Evolutionary conservation across 2,329 filamentous ascomycete genomes (phyloP).

Genomic region (Xylariomycetidae sp.): DNA sequence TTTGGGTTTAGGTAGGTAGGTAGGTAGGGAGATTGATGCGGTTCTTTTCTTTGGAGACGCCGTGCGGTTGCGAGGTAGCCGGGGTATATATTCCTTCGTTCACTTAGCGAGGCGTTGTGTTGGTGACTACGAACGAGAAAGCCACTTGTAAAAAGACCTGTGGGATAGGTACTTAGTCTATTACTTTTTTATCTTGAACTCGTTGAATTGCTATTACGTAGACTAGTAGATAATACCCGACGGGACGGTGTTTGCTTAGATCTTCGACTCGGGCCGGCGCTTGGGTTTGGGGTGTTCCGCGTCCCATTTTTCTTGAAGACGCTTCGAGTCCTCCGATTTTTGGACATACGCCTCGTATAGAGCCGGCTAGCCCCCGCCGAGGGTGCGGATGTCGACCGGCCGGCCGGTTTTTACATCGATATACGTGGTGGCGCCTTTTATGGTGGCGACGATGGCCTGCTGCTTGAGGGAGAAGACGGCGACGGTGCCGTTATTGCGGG

Average conservation of each 20-base stretch:
- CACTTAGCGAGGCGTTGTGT: too few relatives aligned
- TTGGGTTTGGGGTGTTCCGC: not conserved
- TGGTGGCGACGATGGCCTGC: slow-evolving; percentile 16
- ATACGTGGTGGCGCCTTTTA: slow-evolving; percentile 14
- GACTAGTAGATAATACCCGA: too few relatives aligned
- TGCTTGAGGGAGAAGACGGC: slow-evolving; percentile 16
- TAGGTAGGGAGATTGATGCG: too few relatives aligned
- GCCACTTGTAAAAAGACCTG: too few relatives aligned
- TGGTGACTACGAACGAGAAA: too few relatives aligned
- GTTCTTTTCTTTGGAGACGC: too few relatives aligned
- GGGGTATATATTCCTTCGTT: too few relatives aligned
- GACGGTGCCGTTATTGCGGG: slow-evolving; percentile 10
- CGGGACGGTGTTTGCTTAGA: not conserved
- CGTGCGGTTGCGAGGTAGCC: too few relatives aligned
- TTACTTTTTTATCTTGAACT: too few relatives aligned
- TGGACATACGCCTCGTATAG: slow-evolving; percentile 8
- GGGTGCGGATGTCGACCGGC: slow-evolving; percentile 15
- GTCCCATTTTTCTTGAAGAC: slow-evolving; percentile 10
- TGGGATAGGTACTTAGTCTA: too few relatives aligned
- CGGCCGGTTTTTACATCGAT: slow-evolving; percentile 16
- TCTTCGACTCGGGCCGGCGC: not conserved
- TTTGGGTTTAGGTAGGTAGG: too few relatives aligned
- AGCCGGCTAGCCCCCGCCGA: slow-evolving; percentile 11
- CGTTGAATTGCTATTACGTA: too few relatives aligned
- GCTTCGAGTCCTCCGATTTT: slow-evolving; percentile 6